Base-by-base conservation (phyloP, 2,329 filamentous ascomycete species). In the Kalmusia sp. region DNA sequence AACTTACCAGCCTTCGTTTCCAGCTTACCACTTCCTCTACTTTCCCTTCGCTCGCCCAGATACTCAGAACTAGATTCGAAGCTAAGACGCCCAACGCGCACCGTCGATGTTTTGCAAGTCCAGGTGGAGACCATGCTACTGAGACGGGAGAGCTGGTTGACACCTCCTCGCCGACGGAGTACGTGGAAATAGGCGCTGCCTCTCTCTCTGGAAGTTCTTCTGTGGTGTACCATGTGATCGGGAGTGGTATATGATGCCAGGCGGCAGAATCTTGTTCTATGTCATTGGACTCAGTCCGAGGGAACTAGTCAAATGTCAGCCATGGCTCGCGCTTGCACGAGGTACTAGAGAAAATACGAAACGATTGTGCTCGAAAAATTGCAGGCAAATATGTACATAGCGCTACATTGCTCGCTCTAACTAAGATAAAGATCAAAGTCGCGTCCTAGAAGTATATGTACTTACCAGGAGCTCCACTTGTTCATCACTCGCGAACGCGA, bases 101-200 rank as follows among this genome's bases (percentile, higher is more conserved):
- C 56, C 82, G 77, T 37, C 78, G 72, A 65, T 85, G 80, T 58
- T 78, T 79, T 15, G 77, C 83, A 33, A 87, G 69, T 2, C 84
- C 84, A 6, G 80, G 76, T 2, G 81, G 75, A 4, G 84, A 87
- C 85, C 85, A 87, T 7, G 77, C 72, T 19, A 86, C 62, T 2
- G 72, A 71, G n/a, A 77, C 68, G 2, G 83, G 79, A 35, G 74
- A 73, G 54, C 82, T 82, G 2, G 72, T 63, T 0, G 84, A 86
- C 47, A 84, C 79, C 62, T 87, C 85, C 57, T 85, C 82, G 2
- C 83, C 85, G 21, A 86, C 64, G 0, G 84, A 86, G 62, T 82
- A 84, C 15, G 76, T 70, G 12, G 74, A 62, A 25, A 79, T 75
- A 11, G 76, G 72, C 14, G 80, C 75, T 8, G 82, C 79, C 9